Evolutionary conservation across 306 rosid genomes (phyloP), one percentile per base, ranked within the genome.

Genomic region (Lablab purpureus): DNA sequence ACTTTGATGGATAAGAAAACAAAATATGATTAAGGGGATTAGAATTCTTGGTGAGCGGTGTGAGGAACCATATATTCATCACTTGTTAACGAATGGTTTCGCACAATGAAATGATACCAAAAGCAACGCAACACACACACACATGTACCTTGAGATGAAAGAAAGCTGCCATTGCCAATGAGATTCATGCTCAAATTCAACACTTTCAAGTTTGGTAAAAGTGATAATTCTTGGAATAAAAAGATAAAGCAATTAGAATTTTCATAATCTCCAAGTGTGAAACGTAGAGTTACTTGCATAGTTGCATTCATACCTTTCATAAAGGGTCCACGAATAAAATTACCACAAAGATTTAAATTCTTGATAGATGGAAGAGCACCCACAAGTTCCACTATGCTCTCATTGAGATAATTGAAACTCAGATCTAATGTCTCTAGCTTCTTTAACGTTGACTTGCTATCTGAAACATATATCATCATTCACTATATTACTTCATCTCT

Each of bases 381-480:
- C 8, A 72, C 2, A 1, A 43, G 37, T 54, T 36, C 15, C 52
- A 55, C 13, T 13, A 73, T 73, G 17, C 37, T 71, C 30, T 6
- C 3, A 6, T 71, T 51, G 12, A 30, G 12, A 30, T 2, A 1
- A 51, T 71, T 71, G 19, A 0, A 4, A 50, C 49, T 50, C 2
- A 71, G 64, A 19, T 50, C 63, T 27, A 71, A 32, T 50, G 46
- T 50, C 59, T 71, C 47, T 17, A 71, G 32, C 47, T 17, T 71
- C 47, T n/a, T 10, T 11, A 50, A 71, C 4, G 32, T 7, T 32
- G 64, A 71, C 12, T 18, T 5, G 11, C 45, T 19, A 4, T 15
- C 74, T 68, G 34, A 62, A 62, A 62, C 6, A 62, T 54, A 34
- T 34, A 34, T 34, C 40, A 34, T 0, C 10, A 34, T 34, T 34